phyloP scores from a whole-genome alignment of 805 yeast genomes.

The Candida incommunis region DNA sequence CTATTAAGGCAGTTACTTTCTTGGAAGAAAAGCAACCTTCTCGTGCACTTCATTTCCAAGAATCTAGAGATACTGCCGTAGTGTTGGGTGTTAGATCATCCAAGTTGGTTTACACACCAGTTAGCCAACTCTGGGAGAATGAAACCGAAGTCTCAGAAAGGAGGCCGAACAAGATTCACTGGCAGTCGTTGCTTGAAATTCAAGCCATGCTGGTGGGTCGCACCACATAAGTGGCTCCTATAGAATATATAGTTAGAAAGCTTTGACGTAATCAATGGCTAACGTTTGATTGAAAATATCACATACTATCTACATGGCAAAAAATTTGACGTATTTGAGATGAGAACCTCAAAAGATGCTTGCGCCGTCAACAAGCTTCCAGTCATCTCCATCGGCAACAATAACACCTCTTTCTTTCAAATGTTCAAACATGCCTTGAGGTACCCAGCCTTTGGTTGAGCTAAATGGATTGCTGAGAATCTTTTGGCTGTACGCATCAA shows the following conservation, averaged over 20 bases:
- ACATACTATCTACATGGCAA: too few relatives aligned
- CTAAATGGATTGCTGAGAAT: slow-evolving; percentile 62
- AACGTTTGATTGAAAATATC: neutral
- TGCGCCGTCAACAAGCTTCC: neutral
- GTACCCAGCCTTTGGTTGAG: slow-evolving; percentile 89
- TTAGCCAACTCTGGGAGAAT: slow-evolving; percentile 65
- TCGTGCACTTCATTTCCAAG: slow-evolving; percentile 2
- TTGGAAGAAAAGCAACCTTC: slow-evolving; percentile 41
- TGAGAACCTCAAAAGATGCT: neutral
- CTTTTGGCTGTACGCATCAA: slow-evolving; percentile 52
- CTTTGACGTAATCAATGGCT: too few relatives aligned
- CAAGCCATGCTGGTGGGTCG: slow-evolving; percentile 63
- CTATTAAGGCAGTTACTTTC: slow-evolving; percentile 79
- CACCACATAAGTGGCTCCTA: slow-evolving; percentile 12
- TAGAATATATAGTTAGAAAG: too few relatives aligned
- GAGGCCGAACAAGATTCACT: slow-evolving; percentile 79
- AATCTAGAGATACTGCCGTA: slow-evolving; percentile 25
- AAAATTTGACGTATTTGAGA: too few relatives aligned
- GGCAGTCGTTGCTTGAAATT: slow-evolving; percentile 62
- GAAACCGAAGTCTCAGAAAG: slow-evolving; percentile 74
- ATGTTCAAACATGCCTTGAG: slow-evolving; percentile 74
- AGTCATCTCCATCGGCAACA: slow-evolving; percentile 15
- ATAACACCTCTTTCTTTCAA: slow-evolving; percentile 52
- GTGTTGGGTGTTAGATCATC: slow-evolving; percentile 76
- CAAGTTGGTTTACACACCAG: slow-evolving; percentile 57